These are phyloP conservation scores for Gossypium herbaceum DNA, from an alignment of 345 rosid genomes.

Conservation along the genomic window DNA sequence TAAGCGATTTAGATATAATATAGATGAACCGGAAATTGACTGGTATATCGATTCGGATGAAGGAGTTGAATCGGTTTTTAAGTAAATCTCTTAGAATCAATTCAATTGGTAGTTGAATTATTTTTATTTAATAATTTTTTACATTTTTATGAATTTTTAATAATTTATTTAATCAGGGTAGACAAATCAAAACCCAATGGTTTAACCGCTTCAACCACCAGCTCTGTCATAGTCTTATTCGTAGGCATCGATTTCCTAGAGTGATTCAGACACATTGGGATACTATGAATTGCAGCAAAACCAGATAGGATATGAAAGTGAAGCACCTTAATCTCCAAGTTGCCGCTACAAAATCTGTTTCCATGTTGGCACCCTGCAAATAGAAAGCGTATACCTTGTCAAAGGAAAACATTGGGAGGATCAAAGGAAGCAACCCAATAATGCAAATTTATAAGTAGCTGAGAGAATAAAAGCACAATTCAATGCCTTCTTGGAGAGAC, in stretches of 20 bases:
- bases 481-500: constrained; percentile 2
- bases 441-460: background rate
- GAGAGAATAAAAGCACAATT: constrained; percentile 2
- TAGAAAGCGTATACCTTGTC: constrained; percentile 12
- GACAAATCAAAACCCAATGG: no score
- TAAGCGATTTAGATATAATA: background rate
- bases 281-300: background rate
- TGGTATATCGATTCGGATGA: no score
- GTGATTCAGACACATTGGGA: constrained; percentile 1
- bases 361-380: constrained; percentile 26
- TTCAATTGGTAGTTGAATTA: no score
- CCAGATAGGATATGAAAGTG: background rate
- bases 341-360: constrained; percentile 42
- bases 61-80: no score
- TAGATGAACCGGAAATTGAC: no score
- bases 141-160: no score
- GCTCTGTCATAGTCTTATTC: background rate
- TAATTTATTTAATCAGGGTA: no score
- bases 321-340: constrained; percentile 78
- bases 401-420: constrained; percentile 4
- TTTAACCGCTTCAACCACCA: no score
- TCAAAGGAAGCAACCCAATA: background rate
- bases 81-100: no score
- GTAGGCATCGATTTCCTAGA: background rate
- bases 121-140: no score